Evolutionary conservation across 2,329 filamentous ascomycete species (phyloP).

Genomic region (Torrubiellomyces zombiae): DNA sequence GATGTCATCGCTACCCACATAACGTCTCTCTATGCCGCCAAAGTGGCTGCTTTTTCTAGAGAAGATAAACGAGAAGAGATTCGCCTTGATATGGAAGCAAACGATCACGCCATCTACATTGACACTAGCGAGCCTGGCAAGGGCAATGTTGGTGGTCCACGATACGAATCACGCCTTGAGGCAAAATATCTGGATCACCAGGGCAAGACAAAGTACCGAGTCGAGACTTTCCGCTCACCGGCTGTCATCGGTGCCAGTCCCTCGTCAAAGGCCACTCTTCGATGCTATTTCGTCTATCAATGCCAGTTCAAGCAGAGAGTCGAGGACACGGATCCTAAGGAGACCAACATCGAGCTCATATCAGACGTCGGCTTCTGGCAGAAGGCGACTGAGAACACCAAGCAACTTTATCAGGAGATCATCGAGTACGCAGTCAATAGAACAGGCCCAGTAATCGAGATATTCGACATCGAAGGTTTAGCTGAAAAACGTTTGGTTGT

Average conservation of each 20-base stretch:
- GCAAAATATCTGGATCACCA: slow-evolving; percentile 84
- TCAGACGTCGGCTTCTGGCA: slow-evolving; percentile 87
- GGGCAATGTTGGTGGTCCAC: slow-evolving; percentile 60
- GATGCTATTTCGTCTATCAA: slow-evolving; percentile 98
- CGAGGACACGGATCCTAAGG: slow-evolving; percentile 53
- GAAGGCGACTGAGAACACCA: slow-evolving; percentile 92
- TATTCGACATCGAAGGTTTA: slow-evolving; percentile 85
- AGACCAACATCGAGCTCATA: slow-evolving; percentile 82
- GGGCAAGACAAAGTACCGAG: slow-evolving; percentile 62
- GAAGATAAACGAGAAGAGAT: slow-evolving; percentile 93
- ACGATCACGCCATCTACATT: slow-evolving; percentile 94
- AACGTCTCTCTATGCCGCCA: slow-evolving; percentile 90
- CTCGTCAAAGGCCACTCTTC: slow-evolving; percentile 63
- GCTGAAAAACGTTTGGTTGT: slow-evolving; percentile 89
- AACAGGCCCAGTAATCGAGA: slow-evolving; percentile 90
- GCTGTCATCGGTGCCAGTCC: slow-evolving; percentile 54
- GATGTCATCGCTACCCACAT: slow-evolving; percentile 86
- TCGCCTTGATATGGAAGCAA: slow-evolving; percentile 83
- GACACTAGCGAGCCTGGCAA: slow-evolving; percentile 87
- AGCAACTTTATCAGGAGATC: slow-evolving; percentile 87
- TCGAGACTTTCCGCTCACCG: slow-evolving; percentile 92
- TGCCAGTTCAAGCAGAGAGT: slow-evolving; percentile 69
- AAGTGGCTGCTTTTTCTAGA: slow-evolving; percentile 82
- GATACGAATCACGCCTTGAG: slow-evolving; percentile 87
- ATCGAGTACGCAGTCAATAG: slow-evolving; percentile 70